Base-by-base conservation (phyloP, 1,139 yeast genomes). In the Sugiyamaella neomexicana region DNA sequence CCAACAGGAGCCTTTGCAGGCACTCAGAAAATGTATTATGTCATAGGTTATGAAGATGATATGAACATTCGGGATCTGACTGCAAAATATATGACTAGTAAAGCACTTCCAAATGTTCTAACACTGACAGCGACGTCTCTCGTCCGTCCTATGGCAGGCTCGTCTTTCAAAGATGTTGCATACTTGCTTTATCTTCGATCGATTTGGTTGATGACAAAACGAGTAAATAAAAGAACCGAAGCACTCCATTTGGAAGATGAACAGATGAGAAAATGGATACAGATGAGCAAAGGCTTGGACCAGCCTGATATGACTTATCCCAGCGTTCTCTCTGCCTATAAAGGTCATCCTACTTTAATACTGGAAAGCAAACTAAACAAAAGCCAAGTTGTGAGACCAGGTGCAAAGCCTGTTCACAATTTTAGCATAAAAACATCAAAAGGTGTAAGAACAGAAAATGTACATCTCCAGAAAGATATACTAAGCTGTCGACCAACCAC, bases 51-150 rank as follows among this genome's bases (percentile, higher is more conserved):
- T 65, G 93, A 85, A 65, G 71, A 80, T 36, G 70, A 73, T 44
- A 82, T 83, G n/a, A 81, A 83, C 3, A 80, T 81, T 0, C 74
- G 81, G 58, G 95, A 88, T 66, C 82, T 88, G 2, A 87, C 95
- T 0, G 71, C 93, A 60, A 69, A 95, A 36, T 87, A 88, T 81
- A 89, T 16, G 82, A 80, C 62, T 78, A 82, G 0, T 73, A 85
- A 17, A 81, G 80, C 63, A 83, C 40, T 55, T 8, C 54, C 58
- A 8, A 43, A 48, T 5, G 25, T 52, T 10, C 27, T 55, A 10
- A 23, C 45, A 12, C 29, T 39, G n/a, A 39, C 44, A n/a, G 39
- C 39, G 3, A 47, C 45, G 10, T 32, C 39, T 32, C 31, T 32
- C 6, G 13, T 44, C 9, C 38, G 47, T 6, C 39, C 47, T 7